These are phyloP conservation scores for Lasiodiplodia sp. DNA, from an alignment of 2,329 filamentous ascomycete genomes.

Conservation along the genomic window DNA sequence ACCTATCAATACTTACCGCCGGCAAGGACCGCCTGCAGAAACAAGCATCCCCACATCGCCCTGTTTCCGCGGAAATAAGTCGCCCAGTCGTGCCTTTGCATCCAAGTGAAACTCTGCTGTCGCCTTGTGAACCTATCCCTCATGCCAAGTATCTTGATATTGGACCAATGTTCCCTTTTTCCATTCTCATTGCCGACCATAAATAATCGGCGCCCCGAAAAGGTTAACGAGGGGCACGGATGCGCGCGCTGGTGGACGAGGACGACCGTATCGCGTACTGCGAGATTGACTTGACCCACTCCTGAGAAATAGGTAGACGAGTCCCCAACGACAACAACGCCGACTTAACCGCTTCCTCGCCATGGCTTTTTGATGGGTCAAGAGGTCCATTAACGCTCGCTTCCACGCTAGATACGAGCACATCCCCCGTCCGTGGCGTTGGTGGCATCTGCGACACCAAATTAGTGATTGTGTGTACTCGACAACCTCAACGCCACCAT, in stretches of 20 bases:
- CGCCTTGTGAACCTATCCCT: neutral
- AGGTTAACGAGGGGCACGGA: neutral
- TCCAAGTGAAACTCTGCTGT: neutral
- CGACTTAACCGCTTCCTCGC: constrained; percentile 5
- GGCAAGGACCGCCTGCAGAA: neutral
- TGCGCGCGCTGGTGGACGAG: neutral
- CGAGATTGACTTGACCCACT: constrained; percentile 22
- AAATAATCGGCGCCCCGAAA: constrained; percentile 1
- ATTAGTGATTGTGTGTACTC: neutral
- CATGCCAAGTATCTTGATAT: neutral
- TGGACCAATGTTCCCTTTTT: neutral
- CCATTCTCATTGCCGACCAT: neutral
- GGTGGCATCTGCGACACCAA: neutral
- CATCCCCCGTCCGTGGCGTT: neutral
- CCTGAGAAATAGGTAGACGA: neutral
- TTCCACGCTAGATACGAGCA: constrained; percentile 1
- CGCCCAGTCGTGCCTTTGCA: neutral
- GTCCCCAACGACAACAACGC: neutral
- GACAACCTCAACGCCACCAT: neutral
- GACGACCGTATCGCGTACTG: constrained; percentile 8
- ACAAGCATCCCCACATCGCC: neutral
- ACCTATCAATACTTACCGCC: neutral
- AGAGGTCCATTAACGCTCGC: neutral
- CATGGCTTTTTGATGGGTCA: constrained; percentile 1
- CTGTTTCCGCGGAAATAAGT: neutral